These are phyloP conservation scores for Elsinoe fawcettii DNA, from an alignment of 2,329 filamentous ascomycete species.

Conservation along the genomic window DNA sequence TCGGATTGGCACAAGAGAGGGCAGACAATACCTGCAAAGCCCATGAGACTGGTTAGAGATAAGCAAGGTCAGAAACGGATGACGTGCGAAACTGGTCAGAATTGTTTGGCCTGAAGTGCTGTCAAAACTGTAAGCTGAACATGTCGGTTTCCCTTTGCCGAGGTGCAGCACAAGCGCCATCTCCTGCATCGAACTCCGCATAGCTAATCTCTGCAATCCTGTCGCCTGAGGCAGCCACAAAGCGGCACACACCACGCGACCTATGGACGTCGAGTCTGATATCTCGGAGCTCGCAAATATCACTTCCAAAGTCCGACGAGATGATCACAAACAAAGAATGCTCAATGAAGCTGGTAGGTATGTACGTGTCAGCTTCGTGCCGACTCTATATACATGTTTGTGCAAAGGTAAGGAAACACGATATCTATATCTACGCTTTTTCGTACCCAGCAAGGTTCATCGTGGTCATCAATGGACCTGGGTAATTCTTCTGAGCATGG, in stretches of 20 bases:
- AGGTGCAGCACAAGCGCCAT: not conserved
- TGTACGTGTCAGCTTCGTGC: not conserved
- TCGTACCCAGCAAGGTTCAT: conserved; percentile 31
- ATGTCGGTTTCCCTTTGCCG: not conserved
- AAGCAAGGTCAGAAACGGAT: not conserved
- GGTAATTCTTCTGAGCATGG: conserved; percentile 43
- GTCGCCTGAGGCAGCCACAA: conserved; percentile 12
- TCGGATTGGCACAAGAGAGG: not conserved
- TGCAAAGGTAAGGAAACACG: not conserved
- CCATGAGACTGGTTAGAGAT: not conserved
- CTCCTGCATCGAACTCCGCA: conserved; percentile 2
- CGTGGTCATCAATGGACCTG: conserved; percentile 43
- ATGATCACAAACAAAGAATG: not conserved
- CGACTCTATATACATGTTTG: not conserved
- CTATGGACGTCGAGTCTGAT: not conserved
- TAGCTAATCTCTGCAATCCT: conserved; percentile 1
- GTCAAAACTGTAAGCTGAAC: not conserved
- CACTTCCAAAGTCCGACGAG: no score
- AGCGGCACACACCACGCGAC: not conserved
- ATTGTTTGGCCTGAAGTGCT: not conserved
- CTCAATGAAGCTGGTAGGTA: not conserved
- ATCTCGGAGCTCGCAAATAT: not conserved
- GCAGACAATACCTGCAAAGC: not conserved
- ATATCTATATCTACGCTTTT: not conserved
- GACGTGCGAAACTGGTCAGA: not conserved